Conservation (phyloP, 257 asterid genomes). For the Nicotiana sylvestris region DNA sequence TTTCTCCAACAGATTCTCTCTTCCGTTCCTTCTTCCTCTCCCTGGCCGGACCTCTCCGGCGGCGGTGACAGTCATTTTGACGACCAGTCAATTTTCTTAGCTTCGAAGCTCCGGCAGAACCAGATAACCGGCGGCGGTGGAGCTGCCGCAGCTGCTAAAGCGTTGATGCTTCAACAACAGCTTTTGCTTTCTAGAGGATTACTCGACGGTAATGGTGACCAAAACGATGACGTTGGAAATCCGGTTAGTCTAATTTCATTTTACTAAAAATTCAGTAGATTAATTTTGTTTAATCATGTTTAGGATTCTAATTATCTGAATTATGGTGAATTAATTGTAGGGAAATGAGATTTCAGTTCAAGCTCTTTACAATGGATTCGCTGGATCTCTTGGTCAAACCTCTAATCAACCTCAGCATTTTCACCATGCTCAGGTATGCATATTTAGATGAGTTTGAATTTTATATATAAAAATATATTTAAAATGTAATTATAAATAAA, state of each 20-base stretch:
- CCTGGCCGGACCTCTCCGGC: slow-evolving; percentile 17
- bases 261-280: not conserved
- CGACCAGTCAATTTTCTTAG: slow-evolving; percentile 40
- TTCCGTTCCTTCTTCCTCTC: slow-evolving; percentile 49
- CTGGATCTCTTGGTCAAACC: slow-evolving; percentile 69
- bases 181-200: slow-evolving; percentile 53
- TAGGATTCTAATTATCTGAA: not conserved
- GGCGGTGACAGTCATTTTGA: slow-evolving; percentile 38
- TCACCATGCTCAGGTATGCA: slow-evolving; percentile 26
- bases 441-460: too few relatives aligned
- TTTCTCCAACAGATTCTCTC: slow-evolving; percentile 79
- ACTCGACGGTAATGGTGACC: slow-evolving; percentile 20
- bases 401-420: slow-evolving; percentile 58
- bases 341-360: slow-evolving; percentile 58
- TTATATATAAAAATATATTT: too few relatives aligned
- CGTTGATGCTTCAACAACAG: slow-evolving; percentile 72
- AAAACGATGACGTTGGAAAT: not conserved
- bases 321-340: slow-evolving; percentile 21
- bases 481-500: too few relatives aligned
- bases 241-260: not conserved
- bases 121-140: slow-evolving; percentile 43
- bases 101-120: slow-evolving; percentile 60
- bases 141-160: slow-evolving; percentile 30
- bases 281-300: not conserved
- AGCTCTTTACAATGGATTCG: slow-evolving; percentile 64